These are phyloP conservation scores for Pythium periplocum DNA, from an alignment of 352 stramenopile genomes.

Conservation along the genomic window DNA sequence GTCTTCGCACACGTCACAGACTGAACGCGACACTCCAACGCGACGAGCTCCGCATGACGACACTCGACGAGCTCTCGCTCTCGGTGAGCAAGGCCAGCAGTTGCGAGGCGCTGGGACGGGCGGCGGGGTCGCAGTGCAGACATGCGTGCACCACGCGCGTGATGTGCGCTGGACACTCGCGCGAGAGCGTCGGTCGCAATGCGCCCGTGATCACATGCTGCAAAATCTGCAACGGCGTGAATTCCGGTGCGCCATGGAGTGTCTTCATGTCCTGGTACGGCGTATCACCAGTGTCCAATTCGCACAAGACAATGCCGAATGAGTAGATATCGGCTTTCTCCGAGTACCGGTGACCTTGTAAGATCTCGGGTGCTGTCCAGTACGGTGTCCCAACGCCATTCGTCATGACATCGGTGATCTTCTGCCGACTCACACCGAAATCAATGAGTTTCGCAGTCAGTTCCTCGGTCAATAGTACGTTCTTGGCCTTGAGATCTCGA, in stretches of 20 bases:
- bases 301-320: constrained; percentile 53
- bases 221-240: constrained; percentile 22
- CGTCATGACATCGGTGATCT: constrained; percentile 10
- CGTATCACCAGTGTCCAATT: constrained; percentile 42
- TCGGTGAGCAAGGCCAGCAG: neutral
- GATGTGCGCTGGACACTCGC: constrained; percentile 27
- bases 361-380: constrained; percentile 74
- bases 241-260: constrained; percentile 5
- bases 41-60: constrained; percentile 1
- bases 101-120: constrained; percentile 16
- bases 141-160: constrained; percentile 22
- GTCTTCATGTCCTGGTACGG: constrained; percentile 22
- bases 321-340: constrained; percentile 71
- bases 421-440: constrained; percentile 19
- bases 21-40: neutral
- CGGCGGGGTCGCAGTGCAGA: constrained; percentile 21
- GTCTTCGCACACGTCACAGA: too few species aligned
- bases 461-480: constrained; percentile 30
- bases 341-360: constrained; percentile 36
- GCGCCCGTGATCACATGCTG: constrained; percentile 24
- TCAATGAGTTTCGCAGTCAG: constrained; percentile 39
- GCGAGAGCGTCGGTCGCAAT: constrained; percentile 23
- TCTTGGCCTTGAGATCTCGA: constrained; percentile 46
- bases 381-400: constrained; percentile 27
- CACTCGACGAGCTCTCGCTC: constrained; percentile 1